Conservation (phyloP, 108 stramenopile species). For the Pseudonitzschia pungens region DNA sequence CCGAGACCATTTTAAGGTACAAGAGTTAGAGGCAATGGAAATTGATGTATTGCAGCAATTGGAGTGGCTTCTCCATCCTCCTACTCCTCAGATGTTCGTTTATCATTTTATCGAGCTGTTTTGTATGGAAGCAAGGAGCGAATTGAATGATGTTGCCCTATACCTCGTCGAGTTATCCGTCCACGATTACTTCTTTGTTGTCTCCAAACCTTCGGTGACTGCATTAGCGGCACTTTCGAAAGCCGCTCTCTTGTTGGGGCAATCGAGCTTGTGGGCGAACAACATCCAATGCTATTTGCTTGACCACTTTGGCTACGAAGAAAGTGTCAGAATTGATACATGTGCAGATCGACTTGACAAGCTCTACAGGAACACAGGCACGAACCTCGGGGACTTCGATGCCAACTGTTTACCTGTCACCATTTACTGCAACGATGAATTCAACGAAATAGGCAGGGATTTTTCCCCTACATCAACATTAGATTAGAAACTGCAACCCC, state of each 20-base stretch:
- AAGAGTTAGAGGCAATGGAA: constrained; percentile 55
- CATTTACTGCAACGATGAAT: background rate
- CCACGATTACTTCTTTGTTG: constrained; percentile 37
- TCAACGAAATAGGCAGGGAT: background rate
- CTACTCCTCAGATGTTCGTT: constrained; percentile 46
- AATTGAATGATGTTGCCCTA: constrained; percentile 16
- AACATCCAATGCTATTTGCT: background rate
- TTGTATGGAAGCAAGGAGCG: background rate
- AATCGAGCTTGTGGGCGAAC: background rate
- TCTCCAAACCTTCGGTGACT: constrained; percentile 28
- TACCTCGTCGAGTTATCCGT: constrained; percentile 39
- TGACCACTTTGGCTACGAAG: background rate
- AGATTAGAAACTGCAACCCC: background rate
- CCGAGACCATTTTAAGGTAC: constrained; percentile 38
- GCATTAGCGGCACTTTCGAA: constrained; percentile 37
- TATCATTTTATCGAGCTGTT: constrained; percentile 29
- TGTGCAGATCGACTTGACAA: background rate
- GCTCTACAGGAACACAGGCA: background rate
- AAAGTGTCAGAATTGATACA: background rate
- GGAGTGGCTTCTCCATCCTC: constrained; percentile 60
- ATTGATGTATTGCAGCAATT: constrained; percentile 36
- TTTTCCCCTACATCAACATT: background rate
- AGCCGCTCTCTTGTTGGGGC: constrained; percentile 12
- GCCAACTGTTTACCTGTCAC: background rate
- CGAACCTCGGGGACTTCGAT: background rate